phyloP scores from a whole-genome alignment of 2,329 filamentous ascomycete species.

The Cladosporium austrohemisphaericum region DNA sequence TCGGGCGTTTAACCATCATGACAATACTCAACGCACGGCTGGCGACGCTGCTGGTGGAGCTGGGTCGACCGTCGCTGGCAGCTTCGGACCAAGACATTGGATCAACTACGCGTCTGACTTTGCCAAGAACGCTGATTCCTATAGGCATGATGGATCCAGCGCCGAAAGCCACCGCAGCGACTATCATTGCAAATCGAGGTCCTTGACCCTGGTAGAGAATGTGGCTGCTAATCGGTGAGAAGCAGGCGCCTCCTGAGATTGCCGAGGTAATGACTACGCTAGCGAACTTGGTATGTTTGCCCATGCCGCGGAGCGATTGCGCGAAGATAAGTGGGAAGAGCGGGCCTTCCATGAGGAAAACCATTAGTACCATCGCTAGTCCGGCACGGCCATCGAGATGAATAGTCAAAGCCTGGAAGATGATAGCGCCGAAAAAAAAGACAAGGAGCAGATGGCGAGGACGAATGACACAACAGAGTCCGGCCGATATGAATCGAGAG shows the following conservation, averaged over 20 bases:
- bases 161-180: conserved; percentile 51
- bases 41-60: conserved; percentile 29
- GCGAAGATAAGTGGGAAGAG: conserved; percentile 58
- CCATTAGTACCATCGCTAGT: conserved; percentile 47
- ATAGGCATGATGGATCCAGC: conserved; percentile 52
- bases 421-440: conserved; percentile 51
- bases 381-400: conserved; percentile 43
- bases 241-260: conserved; percentile 52
- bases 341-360: conserved; percentile 60
- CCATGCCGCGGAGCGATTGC: conserved; percentile 55
- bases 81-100: conserved; percentile 26
- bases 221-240: conserved; percentile 53
- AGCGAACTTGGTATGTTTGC: conserved; percentile 55
- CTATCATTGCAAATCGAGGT: conserved; percentile 49
- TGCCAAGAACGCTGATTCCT: conserved; percentile 49
- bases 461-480: conserved; percentile 52
- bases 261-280: conserved; percentile 52
- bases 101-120: conserved; percentile 47
- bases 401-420: conserved; percentile 52
- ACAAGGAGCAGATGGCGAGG: conserved; percentile 56
- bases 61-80: conserved; percentile 19
- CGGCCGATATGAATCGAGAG: conserved; percentile 55
- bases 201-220: conserved; percentile 39
- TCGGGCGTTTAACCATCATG: conserved; percentile 26
- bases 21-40: conserved; percentile 32